These are phyloP conservation scores for Botrytis cinerea DNA, from an alignment of 2,329 filamentous ascomycete genomes.

Conservation along the genomic window DNA sequence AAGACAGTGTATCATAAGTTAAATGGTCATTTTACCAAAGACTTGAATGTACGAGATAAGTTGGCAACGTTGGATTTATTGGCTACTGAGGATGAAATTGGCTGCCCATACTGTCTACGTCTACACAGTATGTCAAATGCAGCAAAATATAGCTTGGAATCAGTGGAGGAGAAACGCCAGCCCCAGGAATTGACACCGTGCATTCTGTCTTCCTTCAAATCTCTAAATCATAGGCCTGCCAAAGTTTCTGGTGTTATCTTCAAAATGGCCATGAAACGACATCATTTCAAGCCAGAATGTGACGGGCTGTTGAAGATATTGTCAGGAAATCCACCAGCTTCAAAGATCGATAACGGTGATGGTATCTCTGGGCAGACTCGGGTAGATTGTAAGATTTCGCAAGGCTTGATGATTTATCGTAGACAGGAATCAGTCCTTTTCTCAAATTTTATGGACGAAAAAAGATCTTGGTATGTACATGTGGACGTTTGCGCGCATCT, in stretches of 20 bases:
- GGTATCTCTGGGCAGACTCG: neutral
- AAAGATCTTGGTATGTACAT: neutral
- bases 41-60: neutral
- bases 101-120: neutral
- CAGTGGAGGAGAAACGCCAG: neutral
- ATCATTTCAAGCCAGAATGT: neutral
- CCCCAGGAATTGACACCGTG: neutral
- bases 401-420: neutral
- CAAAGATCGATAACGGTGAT: neutral
- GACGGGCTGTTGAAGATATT: neutral
- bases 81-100: neutral
- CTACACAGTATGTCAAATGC: neutral
- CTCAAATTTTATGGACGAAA: neutral
- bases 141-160: neutral
- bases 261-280: neutral
- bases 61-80: neutral
- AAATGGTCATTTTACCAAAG: neutral
- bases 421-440: neutral
- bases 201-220: neutral
- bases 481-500: neutral
- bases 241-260: neutral
- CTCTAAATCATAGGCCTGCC: neutral
- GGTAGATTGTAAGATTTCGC: neutral
- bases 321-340: neutral
- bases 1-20: neutral